phyloP scores from a whole-genome alignment of 345 rosid species.

The Gossypium thurberi region DNA sequence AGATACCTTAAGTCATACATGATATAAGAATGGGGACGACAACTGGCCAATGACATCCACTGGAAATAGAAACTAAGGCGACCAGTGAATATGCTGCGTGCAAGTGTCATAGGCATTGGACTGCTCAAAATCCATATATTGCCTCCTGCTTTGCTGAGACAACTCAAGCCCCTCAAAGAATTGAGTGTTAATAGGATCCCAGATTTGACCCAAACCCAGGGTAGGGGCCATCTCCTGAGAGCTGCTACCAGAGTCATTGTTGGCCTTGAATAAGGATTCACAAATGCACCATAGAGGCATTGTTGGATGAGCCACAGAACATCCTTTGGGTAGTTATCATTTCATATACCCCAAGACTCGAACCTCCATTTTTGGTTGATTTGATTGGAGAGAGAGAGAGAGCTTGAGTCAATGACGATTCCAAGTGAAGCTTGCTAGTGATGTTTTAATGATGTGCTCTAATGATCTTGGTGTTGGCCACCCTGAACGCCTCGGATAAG shows the following conservation, averaged over 20 bases:
- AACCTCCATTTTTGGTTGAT: too few relatives aligned
- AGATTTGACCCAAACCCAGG: background rate
- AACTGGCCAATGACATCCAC: too few relatives aligned
- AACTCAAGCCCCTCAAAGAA: conserved; percentile 44
- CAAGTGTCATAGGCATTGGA: conserved; percentile 50
- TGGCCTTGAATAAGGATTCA: too few relatives aligned
- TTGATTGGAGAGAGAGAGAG: conserved; percentile 45
- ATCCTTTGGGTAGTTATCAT: too few relatives aligned
- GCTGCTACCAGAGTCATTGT: too few relatives aligned
- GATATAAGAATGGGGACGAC: too few relatives aligned
- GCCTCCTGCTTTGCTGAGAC: conserved; percentile 48
- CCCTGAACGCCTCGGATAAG: conserved; percentile 28
- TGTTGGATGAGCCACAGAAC: too few relatives aligned
- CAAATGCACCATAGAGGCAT: too few relatives aligned
- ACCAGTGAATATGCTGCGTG: conserved; percentile 59
- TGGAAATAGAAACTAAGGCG: conserved; percentile 17
- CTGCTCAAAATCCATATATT: conserved; percentile 46
- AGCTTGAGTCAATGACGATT: conserved; percentile 38
- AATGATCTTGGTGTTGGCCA: conserved; percentile 34
- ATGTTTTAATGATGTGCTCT: background rate
- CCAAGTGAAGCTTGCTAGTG: too few relatives aligned
- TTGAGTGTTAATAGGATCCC: conserved; percentile 16
- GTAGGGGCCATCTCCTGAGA: too few relatives aligned
- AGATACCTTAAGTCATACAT: background rate
- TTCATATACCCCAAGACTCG: too few relatives aligned